Percentiles rank a stretch among this genome's conserved stretches.
These are phyloP conservation scores for Trichoderma asperelloides DNA, from an alignment of 495 filamentous ascomycete genomes.

Conservation along the genomic window DNA sequence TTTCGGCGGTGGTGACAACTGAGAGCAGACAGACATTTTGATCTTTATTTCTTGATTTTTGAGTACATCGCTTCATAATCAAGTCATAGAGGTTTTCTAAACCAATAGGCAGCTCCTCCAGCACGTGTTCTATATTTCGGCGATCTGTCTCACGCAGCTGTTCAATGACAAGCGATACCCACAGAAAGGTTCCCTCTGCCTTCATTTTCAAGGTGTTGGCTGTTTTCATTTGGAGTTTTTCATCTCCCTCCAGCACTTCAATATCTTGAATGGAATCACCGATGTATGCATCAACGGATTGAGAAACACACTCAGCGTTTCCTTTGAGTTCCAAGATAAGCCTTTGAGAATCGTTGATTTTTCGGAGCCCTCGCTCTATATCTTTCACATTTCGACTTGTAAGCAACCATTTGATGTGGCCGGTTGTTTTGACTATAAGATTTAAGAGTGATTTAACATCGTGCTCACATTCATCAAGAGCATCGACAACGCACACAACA, in stretches of 20 bases:
- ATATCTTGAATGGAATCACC: neutral
- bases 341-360: neutral
- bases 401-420: neutral
- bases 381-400: neutral
- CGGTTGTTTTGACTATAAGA: neutral
- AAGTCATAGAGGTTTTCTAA: neutral
- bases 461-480: neutral
- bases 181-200: neutral
- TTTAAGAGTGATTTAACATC: neutral
- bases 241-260: neutral
- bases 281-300: neutral
- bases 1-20: neutral
- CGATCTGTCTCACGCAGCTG: neutral
- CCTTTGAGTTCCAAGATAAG: neutral
- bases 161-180: neutral
- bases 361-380: neutral
- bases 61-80: neutral
- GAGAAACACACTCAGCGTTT: neutral
- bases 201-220: neutral
- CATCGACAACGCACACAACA: neutral
- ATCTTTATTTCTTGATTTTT: neutral
- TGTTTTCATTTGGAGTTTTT: neutral
- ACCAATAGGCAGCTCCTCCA: neutral
- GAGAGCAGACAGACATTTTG: neutral
- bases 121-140: neutral